A percentile compares a stretch with the other conserved stretches of the same genome.
phyloP scores from a whole-genome alignment of 2,329 filamentous ascomycete species.

The Nothophoma quercina region DNA sequence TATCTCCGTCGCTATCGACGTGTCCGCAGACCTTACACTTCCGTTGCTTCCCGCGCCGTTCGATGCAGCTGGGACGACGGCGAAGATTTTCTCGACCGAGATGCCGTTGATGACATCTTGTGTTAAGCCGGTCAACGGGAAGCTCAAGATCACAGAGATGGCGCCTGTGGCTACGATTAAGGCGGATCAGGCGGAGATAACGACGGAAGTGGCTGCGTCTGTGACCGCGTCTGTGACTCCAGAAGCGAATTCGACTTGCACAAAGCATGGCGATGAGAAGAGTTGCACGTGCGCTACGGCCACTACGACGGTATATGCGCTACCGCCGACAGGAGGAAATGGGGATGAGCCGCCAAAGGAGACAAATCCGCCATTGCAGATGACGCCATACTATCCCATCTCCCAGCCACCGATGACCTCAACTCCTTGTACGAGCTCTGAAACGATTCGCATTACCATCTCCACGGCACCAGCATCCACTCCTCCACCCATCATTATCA shows the following conservation, averaged over 20 bases:
- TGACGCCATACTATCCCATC: constrained; percentile 2
- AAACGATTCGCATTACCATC: constrained; percentile 11
- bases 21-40: constrained; percentile 28
- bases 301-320: constrained; percentile 4
- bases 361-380: background rate
- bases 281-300: constrained; percentile 3
- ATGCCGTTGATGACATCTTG: constrained; percentile 33
- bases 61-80: constrained; percentile 18
- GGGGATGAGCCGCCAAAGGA: background rate
- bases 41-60: constrained; percentile 30
- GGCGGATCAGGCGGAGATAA: background rate
- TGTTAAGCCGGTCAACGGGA: constrained; percentile 6
- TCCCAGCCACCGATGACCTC: background rate
- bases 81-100: constrained; percentile 31
- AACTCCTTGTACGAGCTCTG: background rate
- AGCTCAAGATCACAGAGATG: constrained; percentile 3
- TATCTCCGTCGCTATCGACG: constrained; percentile 31
- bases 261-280: background rate
- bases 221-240: no score
- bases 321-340: background rate
- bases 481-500: background rate
- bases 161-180: constrained; percentile 2
- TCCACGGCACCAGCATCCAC: background rate
- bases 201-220: no score
- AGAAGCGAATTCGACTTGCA: background rate